phyloP scores from a whole-genome alignment of 2,329 filamentous ascomycete species.

The Fusarium newnesense region DNA sequence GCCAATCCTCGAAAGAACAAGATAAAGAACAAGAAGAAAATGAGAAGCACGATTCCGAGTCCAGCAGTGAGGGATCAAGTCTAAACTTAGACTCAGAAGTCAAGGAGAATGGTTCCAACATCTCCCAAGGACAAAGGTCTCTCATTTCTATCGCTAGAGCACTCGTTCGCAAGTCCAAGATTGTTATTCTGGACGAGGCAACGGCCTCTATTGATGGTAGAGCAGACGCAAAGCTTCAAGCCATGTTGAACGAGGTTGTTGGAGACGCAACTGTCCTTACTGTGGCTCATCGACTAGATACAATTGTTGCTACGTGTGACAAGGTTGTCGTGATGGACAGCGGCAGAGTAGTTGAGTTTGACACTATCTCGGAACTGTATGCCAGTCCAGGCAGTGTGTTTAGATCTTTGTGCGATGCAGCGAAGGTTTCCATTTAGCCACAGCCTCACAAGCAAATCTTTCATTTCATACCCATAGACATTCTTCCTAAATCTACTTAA shows the following conservation, averaged over 20 bases:
- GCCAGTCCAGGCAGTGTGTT: constrained; percentile 4
- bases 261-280: constrained; percentile 31
- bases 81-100: constrained; percentile 18
- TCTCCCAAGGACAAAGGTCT: constrained; percentile 18
- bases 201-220: constrained; percentile 23
- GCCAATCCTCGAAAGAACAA: neutral
- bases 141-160: constrained; percentile 26
- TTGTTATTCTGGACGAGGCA: constrained; percentile 27
- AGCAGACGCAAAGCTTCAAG: constrained; percentile 19
- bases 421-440: constrained; percentile 6
- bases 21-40: neutral
- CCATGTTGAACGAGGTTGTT: constrained; percentile 21
- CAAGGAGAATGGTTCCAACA: constrained; percentile 27
- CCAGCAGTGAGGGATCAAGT: neutral
- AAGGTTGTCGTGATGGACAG: constrained; percentile 33
- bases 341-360: constrained; percentile 32
- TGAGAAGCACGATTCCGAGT: neutral
- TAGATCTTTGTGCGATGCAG: constrained; percentile 20
- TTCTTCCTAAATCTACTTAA: neutral
- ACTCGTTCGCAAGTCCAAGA: constrained; percentile 3
- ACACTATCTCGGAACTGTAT: constrained; percentile 6
- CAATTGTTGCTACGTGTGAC: constrained; percentile 34
- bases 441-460: neutral
- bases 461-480: neutral
- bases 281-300: constrained; percentile 36